These are phyloP conservation scores for Papiliotrema flavescens DNA, from an alignment of 1,284 basidiomycete species.

Conservation along the genomic window DNA sequence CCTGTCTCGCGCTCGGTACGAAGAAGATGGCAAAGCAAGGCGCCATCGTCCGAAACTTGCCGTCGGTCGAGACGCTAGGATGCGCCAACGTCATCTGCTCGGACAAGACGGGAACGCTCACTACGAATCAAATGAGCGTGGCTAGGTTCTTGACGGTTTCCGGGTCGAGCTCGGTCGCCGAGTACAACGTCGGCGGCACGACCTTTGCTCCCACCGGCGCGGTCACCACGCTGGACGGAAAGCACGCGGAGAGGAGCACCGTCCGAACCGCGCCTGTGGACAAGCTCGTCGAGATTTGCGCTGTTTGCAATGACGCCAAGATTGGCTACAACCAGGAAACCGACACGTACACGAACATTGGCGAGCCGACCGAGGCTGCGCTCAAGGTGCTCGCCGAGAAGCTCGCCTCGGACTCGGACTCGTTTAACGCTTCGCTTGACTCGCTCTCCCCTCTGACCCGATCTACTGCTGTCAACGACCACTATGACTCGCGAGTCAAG, in stretches of 20 bases:
- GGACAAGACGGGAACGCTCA: slow-evolving; percentile 87
- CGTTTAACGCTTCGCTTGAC: slow-evolving; percentile 56
- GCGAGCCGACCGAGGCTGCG: slow-evolving; percentile 95
- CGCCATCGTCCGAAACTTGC: slow-evolving; percentile 90
- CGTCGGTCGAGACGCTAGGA: slow-evolving; percentile 93
- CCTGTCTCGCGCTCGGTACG: slow-evolving; percentile 90
- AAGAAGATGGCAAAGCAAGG: slow-evolving; percentile 98
- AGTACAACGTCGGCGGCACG: slow-evolving; percentile 80
- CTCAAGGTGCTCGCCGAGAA: slow-evolving; percentile 93
- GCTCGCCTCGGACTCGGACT: slow-evolving; percentile 53
- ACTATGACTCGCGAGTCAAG: slow-evolving; percentile 68
- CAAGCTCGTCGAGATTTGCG: slow-evolving; percentile 79
- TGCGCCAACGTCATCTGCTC: slow-evolving; percentile 96
- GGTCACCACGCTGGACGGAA: slow-evolving; percentile 64
- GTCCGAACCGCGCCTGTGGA: slow-evolving; percentile 69
- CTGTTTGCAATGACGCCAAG: slow-evolving; percentile 90
- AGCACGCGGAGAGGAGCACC: slow-evolving; percentile 55
- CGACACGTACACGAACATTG: slow-evolving; percentile 73
- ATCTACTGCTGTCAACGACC: slow-evolving; percentile 76
- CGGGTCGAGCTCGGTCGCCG: slow-evolving; percentile 56
- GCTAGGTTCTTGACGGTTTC: slow-evolving; percentile 72
- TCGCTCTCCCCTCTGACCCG: slow-evolving; percentile 61
- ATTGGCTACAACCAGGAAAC: slow-evolving; percentile 84
- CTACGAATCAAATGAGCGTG: slow-evolving; percentile 95
- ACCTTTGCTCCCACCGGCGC: slow-evolving; percentile 81